A percentile compares a stretch with the other conserved stretches of the same genome.
These are phyloP conservation scores for Botrytis cinerea DNA, from an alignment of 2,329 filamentous ascomycete genomes.

Conservation along the genomic window DNA sequence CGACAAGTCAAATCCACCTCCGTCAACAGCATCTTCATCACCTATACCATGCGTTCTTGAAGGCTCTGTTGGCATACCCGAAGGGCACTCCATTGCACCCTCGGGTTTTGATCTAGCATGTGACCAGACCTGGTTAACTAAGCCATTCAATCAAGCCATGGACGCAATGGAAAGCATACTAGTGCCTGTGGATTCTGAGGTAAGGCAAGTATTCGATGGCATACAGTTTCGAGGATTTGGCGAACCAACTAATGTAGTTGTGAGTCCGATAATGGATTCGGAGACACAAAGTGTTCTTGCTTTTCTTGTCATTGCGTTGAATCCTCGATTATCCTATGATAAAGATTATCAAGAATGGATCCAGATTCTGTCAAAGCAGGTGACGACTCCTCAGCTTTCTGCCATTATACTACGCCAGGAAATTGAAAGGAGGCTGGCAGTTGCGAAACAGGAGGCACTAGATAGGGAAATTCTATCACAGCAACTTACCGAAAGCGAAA, in stretches of 20 bases:
- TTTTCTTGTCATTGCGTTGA: slow-evolving; percentile 49
- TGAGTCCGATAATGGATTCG: slow-evolving; percentile 79
- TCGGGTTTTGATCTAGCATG: slow-evolving; percentile 68
- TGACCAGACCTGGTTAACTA: slow-evolving; percentile 73
- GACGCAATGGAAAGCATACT: slow-evolving; percentile 65
- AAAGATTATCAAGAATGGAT: slow-evolving; percentile 62
- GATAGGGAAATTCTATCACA: slow-evolving; percentile 67
- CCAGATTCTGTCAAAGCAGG: slow-evolving; percentile 49
- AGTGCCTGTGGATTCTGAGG: slow-evolving; percentile 61
- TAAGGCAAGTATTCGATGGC: slow-evolving; percentile 58
- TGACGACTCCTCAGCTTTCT: slow-evolving; percentile 64
- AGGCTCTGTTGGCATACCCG: slow-evolving; percentile 67
- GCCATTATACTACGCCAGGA: slow-evolving; percentile 59
- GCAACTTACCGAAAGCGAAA: slow-evolving; percentile 62
- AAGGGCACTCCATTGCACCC: slow-evolving; percentile 68
- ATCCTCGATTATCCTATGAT: slow-evolving; percentile 75
- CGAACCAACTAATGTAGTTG: slow-evolving; percentile 67
- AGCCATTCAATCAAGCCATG: slow-evolving; percentile 63
- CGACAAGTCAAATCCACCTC: slow-evolving; percentile 60
- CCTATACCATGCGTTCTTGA: slow-evolving; percentile 62
- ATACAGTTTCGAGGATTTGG: slow-evolving; percentile 68
- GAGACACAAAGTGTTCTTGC: slow-evolving; percentile 61
- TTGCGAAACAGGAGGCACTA: slow-evolving; percentile 55
- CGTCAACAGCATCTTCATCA: slow-evolving; percentile 36
- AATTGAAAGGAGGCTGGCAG: neutral